Percentiles rank a stretch among this genome's conserved stretches.
These are phyloP conservation scores for Darksidea phi DNA, from an alignment of 495 filamentous ascomycete genomes.

Conservation along the genomic window DNA sequence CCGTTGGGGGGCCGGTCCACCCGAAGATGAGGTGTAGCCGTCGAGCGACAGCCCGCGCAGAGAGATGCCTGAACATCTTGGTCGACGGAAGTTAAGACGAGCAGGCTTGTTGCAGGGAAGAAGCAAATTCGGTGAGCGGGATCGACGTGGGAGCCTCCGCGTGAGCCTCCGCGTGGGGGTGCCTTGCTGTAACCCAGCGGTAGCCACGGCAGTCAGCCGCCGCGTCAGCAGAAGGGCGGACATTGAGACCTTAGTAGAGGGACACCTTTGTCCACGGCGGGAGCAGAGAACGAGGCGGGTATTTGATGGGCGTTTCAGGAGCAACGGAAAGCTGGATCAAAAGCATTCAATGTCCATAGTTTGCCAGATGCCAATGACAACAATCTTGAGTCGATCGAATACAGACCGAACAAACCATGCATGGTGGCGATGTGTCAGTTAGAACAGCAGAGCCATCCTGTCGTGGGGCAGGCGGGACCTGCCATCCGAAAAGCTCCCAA, in stretches of 20 bases:
- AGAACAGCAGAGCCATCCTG: too few species aligned
- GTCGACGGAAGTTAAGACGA: constrained; percentile 7
- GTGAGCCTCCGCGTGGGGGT: too few species aligned
- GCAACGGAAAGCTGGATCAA: not conserved
- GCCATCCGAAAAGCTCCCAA: too few species aligned
- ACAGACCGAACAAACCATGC: too few species aligned
- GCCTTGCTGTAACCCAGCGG: not conserved
- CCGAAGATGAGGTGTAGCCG: constrained; percentile 11
- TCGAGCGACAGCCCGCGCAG: constrained; percentile 7
- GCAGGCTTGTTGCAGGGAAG: too few species aligned
- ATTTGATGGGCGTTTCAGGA: constrained; percentile 3
- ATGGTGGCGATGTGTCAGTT: too few species aligned
- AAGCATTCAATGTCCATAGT: not conserved
- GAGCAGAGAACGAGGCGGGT: not conserved
- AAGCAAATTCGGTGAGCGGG: too few species aligned
- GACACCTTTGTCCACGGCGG: constrained; percentile 1
- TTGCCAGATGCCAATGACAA: not conserved
- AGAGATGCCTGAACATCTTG: constrained; percentile 2
- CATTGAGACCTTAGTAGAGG: too few species aligned
- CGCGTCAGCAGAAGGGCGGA: constrained; percentile 2
- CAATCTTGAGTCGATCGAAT: not conserved
- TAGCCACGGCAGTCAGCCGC: constrained; percentile 4
- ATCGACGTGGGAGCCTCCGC: too few species aligned
- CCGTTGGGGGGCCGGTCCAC: constrained; percentile 1
- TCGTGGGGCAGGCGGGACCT: too few species aligned